Conservation (phyloP, 108 stramenopile genomes). For the Schizochytrium sp. region DNA sequence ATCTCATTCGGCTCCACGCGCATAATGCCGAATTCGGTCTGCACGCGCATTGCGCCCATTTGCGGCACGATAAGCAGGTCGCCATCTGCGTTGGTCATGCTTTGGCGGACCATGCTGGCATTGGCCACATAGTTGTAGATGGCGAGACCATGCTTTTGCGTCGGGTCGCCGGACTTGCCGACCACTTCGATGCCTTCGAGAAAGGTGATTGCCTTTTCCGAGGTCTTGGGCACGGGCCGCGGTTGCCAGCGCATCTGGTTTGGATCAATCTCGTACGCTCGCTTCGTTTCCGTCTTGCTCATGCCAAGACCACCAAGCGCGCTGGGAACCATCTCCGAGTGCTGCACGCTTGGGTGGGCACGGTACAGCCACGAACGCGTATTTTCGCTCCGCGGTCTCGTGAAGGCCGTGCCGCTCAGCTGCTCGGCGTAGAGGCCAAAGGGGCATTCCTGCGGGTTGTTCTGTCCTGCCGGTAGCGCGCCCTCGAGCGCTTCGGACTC, state of each 20-base stretch:
- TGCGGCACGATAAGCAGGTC: slow-evolving; percentile 85
- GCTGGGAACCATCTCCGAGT: slow-evolving; percentile 16
- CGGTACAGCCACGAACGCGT: slow-evolving; percentile 49
- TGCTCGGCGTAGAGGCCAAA: slow-evolving; percentile 76
- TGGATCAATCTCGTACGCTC: slow-evolving; percentile 49
- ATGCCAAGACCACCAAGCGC: not conserved
- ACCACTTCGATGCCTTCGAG: slow-evolving; percentile 53
- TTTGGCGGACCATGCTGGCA: slow-evolving; percentile 47
- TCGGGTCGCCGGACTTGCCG: slow-evolving; percentile 58
- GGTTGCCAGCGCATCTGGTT: slow-evolving; percentile 80
- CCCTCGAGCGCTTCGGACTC: slow-evolving; percentile 63
- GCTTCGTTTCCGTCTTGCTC: not conserved
- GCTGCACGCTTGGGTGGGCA: slow-evolving; percentile 33
- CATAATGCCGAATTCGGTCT: slow-evolving; percentile 70
- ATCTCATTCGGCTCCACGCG: slow-evolving; percentile 62
- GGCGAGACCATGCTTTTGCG: slow-evolving; percentile 59
- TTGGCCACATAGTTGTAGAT: slow-evolving; percentile 68
- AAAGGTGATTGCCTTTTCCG: slow-evolving; percentile 44
- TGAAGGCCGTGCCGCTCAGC: slow-evolving; percentile 82
- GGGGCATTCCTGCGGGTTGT: slow-evolving; percentile 74
- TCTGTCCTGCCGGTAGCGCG: slow-evolving; percentile 71
- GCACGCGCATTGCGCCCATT: slow-evolving; percentile 52
- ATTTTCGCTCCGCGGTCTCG: slow-evolving; percentile 67
- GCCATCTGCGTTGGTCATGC: slow-evolving; percentile 70
- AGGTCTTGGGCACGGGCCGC: slow-evolving; percentile 24